Evolutionary conservation across 1,284 basidiomycete genomes (phyloP).

Genomic region (Apiotrichum veenhuisii): DNA sequence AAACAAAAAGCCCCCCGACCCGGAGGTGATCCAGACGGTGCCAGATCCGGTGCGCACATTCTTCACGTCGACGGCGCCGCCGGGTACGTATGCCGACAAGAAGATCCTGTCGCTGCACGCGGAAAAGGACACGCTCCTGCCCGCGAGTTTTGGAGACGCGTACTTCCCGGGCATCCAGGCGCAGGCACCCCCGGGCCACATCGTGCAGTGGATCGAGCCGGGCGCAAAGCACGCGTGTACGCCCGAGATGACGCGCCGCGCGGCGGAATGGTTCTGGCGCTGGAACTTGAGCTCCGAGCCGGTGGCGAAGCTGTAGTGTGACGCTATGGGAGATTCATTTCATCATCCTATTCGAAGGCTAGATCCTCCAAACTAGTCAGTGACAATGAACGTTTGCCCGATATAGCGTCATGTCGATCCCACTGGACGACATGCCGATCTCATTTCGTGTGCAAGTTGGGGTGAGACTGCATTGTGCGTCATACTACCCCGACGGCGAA

Average conservation of each 20-base stretch:
- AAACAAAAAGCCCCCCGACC: neutral
- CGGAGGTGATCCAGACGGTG: too few species aligned
- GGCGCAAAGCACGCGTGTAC: constrained; percentile 46
- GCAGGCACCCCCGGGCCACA: neutral
- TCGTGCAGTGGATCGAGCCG: constrained; percentile 43
- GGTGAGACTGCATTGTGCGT: too few species aligned
- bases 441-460: too few species aligned
- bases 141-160: constrained; percentile 24
- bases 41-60: constrained; percentile 3
- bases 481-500: too few species aligned
- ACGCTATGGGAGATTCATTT: too few species aligned
- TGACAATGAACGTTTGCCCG: too few species aligned
- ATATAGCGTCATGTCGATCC: too few species aligned
- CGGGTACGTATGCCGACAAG: constrained; percentile 60
- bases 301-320: too few species aligned
- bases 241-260: constrained; percentile 42
- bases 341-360: too few species aligned
- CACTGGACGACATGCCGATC: too few species aligned
- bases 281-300: too few species aligned
- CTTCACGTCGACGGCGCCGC: constrained; percentile 47
- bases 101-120: constrained; percentile 67
- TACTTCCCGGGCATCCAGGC: constrained; percentile 36
- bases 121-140: constrained; percentile 41
- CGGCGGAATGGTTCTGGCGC: constrained; percentile 46
- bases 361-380: too few species aligned